A percentile compares a stretch with the other conserved stretches of the same genome.
phyloP scores from a whole-genome alignment of 352 stramenopile genomes.

The Thraustochytrium striatum region DNA sequence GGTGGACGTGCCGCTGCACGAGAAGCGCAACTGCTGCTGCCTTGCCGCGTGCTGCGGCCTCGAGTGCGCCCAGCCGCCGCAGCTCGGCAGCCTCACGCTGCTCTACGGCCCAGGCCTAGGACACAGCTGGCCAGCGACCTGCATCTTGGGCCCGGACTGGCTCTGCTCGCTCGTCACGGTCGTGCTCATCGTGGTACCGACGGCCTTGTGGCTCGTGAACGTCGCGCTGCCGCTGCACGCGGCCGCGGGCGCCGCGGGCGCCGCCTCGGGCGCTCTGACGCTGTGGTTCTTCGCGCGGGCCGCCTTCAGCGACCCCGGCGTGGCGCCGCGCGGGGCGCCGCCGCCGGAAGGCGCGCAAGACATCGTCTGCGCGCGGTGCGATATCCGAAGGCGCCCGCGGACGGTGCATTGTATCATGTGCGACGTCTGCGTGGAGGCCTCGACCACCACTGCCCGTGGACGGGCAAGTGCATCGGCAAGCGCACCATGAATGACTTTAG shows the following conservation, averaged over 20 bases:
- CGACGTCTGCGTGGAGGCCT: constrained; percentile 58
- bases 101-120: constrained; percentile 7
- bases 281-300: neutral
- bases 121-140: neutral
- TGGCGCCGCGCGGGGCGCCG: neutral
- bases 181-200: neutral
- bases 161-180: neutral
- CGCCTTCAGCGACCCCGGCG: constrained; percentile 32
- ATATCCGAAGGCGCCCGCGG: neutral
- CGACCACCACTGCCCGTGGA: constrained; percentile 86
- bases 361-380: neutral
- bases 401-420: constrained; percentile 43
- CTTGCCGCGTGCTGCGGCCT: neutral
- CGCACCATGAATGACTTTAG: constrained; percentile 74
- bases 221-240: constrained; percentile 2
- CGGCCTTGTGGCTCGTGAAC: neutral
- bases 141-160: constrained; percentile 21
- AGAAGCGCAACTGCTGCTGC: constrained; percentile 26
- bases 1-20: neutral
- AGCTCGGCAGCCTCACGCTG: neutral
- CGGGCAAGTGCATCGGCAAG: constrained; percentile 78
- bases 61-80: neutral
- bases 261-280: neutral
- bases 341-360: neutral
- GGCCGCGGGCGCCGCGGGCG: neutral